These are phyloP conservation scores for Pichia sp. DNA, from an alignment of 1,139 yeast species.

Conservation along the genomic window DNA sequence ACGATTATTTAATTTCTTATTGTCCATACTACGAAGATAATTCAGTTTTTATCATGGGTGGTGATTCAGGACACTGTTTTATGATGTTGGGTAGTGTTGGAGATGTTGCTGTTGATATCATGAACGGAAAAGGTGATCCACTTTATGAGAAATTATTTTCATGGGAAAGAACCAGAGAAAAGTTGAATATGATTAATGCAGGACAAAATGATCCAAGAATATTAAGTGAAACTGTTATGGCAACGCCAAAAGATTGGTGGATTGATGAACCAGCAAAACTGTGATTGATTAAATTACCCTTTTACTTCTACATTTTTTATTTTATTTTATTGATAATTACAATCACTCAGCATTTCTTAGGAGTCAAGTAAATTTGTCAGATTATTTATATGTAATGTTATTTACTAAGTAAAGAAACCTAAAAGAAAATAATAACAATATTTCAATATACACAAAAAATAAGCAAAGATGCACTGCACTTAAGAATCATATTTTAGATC, in stretches of 20 bases:
- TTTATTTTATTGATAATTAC: no score
- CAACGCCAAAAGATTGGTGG: slow-evolving; percentile 24
- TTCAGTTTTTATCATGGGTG: slow-evolving; percentile 30
- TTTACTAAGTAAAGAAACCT: no score
- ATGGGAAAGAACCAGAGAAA: slow-evolving; percentile 25
- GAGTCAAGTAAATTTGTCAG: no score
- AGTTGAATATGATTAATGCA: slow-evolving; percentile 20
- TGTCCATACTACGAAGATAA: slow-evolving; percentile 26
- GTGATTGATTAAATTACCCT: background rate
- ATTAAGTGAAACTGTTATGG: slow-evolving; percentile 21
- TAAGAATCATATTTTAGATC: no score
- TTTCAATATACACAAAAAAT: no score
- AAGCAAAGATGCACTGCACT: no score
- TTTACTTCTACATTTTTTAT: no score
- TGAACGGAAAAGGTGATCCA: slow-evolving; percentile 16
- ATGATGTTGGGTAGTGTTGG: slow-evolving; percentile 25
- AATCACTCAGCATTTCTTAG: no score
- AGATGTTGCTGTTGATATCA: slow-evolving; percentile 19
- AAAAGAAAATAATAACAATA: no score
- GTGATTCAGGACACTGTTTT: slow-evolving; percentile 34
- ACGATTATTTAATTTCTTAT: slow-evolving; percentile 29
- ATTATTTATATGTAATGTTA: no score
- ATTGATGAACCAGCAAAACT: slow-evolving; percentile 7
- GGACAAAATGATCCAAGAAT: slow-evolving; percentile 26
- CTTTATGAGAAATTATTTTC: slow-evolving; percentile 22